Base-by-base conservation (phyloP, 495 filamentous ascomycete species). In the Melanomma pulvis-pyrius region DNA sequence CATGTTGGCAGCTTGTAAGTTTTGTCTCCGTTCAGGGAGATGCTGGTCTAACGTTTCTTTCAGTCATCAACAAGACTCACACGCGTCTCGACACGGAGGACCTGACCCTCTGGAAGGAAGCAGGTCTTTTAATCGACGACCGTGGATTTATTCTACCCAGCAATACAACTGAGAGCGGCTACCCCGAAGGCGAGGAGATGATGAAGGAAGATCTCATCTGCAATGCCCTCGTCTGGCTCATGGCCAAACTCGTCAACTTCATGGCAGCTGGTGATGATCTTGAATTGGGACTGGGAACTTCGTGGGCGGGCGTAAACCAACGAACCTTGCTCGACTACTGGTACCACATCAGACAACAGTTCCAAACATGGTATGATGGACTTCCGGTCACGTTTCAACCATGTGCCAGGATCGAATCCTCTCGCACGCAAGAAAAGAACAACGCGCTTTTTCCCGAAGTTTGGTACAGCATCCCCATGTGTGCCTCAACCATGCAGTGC, bases 391-490 rank as follows among this genome's bases (percentile, higher is more conserved):
- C 81, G 1, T 88, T 88, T 71, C 78, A 77, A 46, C 82, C 85
- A 19, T 82, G 80, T 57, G 83, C 82, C 11, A 74, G 81, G 17
- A 48, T 71, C 22, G 59, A 67, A 1, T 60, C 68, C 46, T 39
- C 58, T 17, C 56, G 53, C 6, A 50, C 32, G 15, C 63, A 59
- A 5, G 34, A 47, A 32, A 29, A 39, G 24, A 74, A 74, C 34
- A 77, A 79, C 21, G 55, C 68, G 26, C 74, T 80, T 0, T 79
- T 89, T 55, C 79, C 82, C 1, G 86, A 88, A 73, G 78, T 85
- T 21, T 89, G 86, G 86, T 83, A 83, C 68, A 85, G 82, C 63
- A 78, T 85, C 2, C 82, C 85, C 1, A 86, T 87, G 81, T 87
- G 84, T 75, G 82, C 82, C 0, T 85, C 84, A 4, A 83, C 83